Conservation (phyloP, 306 rosid species). For the Vigna unguiculata region DNA sequence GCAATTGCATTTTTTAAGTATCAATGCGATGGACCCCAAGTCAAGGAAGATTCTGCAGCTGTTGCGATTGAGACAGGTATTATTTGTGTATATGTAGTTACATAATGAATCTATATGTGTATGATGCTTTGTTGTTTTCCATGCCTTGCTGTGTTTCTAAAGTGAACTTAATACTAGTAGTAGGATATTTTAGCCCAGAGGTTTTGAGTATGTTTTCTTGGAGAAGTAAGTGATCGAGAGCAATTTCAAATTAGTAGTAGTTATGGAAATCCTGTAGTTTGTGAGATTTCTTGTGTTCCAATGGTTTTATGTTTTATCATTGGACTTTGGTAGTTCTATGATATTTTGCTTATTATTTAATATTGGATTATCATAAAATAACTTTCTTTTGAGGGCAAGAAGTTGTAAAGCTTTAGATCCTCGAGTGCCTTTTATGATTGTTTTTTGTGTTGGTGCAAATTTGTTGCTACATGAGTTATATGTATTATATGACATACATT, state of each 20-base stretch:
- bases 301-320: not conserved
- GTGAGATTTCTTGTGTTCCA: not conserved
- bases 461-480: not conserved
- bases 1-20: conserved; percentile 53
- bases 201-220: not conserved
- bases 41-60: conserved; percentile 81
- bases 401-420: too few species aligned
- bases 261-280: too few species aligned
- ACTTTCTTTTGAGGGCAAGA: not conserved
- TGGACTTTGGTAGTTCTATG: not conserved
- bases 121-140: not conserved
- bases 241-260: too few species aligned
- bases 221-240: not conserved
- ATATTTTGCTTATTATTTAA: not conserved
- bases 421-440: not conserved
- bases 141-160: not conserved
- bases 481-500: not conserved
- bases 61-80: conserved; percentile 90
- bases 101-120: not conserved
- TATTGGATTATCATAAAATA: not conserved
- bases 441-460: not conserved
- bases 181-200: not conserved
- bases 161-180: not conserved
- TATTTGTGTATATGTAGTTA: not conserved
- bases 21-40: conserved; percentile 92